Evolutionary conservation across 345 rosid species (phyloP), one percentile per base, ranked within the genome.

Genomic region (Rubroshorea leprosula): DNA sequence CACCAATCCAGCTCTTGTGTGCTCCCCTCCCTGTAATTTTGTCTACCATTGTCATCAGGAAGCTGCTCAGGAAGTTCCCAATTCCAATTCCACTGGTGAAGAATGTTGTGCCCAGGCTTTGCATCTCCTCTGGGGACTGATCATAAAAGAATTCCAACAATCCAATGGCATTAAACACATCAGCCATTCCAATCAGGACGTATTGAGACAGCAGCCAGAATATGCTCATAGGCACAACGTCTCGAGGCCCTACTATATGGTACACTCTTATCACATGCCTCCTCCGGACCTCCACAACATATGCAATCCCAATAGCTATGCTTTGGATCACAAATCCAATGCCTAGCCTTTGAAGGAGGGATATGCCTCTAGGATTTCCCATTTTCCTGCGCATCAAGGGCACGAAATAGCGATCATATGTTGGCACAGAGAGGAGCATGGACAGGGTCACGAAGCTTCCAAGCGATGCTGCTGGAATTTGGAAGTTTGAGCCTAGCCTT

Each of bases 51-150:
- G 97, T 87, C 49, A 90, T 84, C 56, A 90, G 69, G 35, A 90
- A 78, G 58, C 96, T 83, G 56, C 83, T 90, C 52, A 91, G 55
- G 72, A 91, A 90, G 60, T 85, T 90, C 43, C 97, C 97, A 15
- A 80, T 76, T 0, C 98, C 98, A n/a, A 87, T 83, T 49, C 90
- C 93, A 56, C 93, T 87, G 0, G 97, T 90, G 72, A 87, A 90
- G 74, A 85, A 90, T 4, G 93, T 81, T 5, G 97, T 90, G 39
- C 97, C 97, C 0, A 87, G 83, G 78, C 96, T 91, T 62, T 87
- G 89, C 96, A 91, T 87, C 48, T 85, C 88, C 49, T 83, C 88
- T 0, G 96, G 96, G 1, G 95, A 79, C 39, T 91, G 98, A 58
- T 91, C 96, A 46, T 84, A 85, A 84, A 91, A 91, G 61, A 91